Base-by-base conservation (phyloP, 495 filamentous ascomycete species). In the Xylaria curta region DNA sequence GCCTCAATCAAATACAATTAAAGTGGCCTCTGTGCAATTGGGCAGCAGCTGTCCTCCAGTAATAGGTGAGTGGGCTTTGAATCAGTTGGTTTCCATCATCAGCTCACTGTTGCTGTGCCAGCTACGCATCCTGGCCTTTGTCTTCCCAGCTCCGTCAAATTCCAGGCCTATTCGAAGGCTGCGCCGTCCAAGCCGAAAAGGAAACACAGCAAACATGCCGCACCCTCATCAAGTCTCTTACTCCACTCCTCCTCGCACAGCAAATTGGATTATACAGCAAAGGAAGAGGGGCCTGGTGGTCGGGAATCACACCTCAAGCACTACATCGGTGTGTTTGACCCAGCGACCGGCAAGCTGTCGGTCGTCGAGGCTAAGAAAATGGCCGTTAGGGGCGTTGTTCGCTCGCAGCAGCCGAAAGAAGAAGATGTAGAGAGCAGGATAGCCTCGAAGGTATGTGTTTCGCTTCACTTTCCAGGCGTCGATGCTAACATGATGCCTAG, bases 241-340 rank as follows among this genome's bases (percentile, higher is more conserved):
- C 85, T 98, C 56, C 90, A 97, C 66, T 94, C 95, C 6, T 90
- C 91, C 40, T 85, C 88, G 6, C 92, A 97, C 75, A 84, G 86
- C 53, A 91, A 88, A 69, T 80, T 99, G 70, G 93, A 98, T 81
- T 97, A 95, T 78, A 88, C 87, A 21, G 95, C 89, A 38, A 88
- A 89, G 26, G 94, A 97, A 83, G 89, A 92, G 68, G 83, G 87
- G 17, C 87, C 88, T 1, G 68, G 68, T 10, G 68, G 68, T 19
- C 81, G 87, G 17, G 89, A 94, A 68, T 85, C 88, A 12, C 81
- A 90, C 54, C 80, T 97, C 69, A 92, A 92, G 75, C 92, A 98
- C 81, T 99, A 97, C 80, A 80, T 97, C 71, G 96, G 93, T 38
- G 85, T 98, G 58, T 94, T 91, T 73, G 93, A 99, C 76, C 92